Conservation (phyloP, 441 rosid genomes). For the Mallotus japonicus region DNA sequence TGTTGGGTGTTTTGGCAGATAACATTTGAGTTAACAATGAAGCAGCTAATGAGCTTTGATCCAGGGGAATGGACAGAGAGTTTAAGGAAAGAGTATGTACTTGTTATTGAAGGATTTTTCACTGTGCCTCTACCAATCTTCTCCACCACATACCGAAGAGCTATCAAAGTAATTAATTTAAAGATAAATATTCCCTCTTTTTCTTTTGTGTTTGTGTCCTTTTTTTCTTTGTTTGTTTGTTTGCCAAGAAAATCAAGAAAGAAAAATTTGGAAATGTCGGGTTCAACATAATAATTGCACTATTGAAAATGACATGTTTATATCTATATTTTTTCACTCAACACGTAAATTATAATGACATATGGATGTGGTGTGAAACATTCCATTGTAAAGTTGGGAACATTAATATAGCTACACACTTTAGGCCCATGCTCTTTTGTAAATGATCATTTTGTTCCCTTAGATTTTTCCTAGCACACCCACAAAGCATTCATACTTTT, state of each 20-base stretch:
- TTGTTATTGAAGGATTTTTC: slow-evolving; percentile 94
- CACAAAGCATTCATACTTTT: not conserved
- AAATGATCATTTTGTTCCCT: not conserved
- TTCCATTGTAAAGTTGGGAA: slow-evolving; percentile 9
- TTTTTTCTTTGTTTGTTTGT: not conserved
- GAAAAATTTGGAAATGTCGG: not conserved
- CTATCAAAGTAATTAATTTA: slow-evolving; percentile 52
- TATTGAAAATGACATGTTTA: slow-evolving; percentile 10
- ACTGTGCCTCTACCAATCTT: slow-evolving; percentile 70
- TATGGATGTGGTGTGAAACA: slow-evolving; percentile 1
- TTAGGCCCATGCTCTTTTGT: too few relatives aligned
- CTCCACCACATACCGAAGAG: slow-evolving; percentile 78
- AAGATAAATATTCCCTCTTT: not conserved
- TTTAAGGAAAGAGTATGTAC: slow-evolving; percentile 79
- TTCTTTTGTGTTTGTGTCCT: not conserved
- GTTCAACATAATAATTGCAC: not conserved
- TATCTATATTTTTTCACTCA: not conserved
- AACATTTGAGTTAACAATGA: slow-evolving; percentile 82
- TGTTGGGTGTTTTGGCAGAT: slow-evolving; percentile 42
- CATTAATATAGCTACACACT: not conserved
- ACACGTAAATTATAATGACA: not conserved
- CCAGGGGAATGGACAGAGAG: slow-evolving; percentile 93
- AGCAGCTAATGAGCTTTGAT: slow-evolving; percentile 91
- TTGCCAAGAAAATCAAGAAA: slow-evolving; percentile 4
- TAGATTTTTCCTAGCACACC: not conserved